These are phyloP conservation scores for Rhizopus sp. DNA, from an alignment of 371 early-diverging fungal genomes.

Conservation along the genomic window DNA sequence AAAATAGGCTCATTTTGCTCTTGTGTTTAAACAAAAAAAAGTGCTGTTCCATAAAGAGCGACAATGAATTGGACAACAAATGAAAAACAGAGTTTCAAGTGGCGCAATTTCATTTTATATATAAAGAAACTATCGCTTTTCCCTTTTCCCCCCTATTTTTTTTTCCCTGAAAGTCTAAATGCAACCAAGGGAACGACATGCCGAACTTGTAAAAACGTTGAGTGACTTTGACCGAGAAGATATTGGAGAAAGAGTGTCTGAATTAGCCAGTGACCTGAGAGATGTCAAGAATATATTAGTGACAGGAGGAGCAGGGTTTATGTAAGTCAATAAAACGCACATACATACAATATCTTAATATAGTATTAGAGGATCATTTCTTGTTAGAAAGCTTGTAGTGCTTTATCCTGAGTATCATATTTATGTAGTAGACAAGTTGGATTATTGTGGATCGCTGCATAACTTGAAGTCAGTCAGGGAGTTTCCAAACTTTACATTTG, in stretches of 20 bases:
- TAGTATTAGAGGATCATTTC: conserved; percentile 53
- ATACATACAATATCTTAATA: not conserved
- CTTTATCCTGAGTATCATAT: conserved; percentile 75
- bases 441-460: conserved; percentile 77
- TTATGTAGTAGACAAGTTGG: conserved; percentile 78
- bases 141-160: not conserved
- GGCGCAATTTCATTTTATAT: too few relatives aligned
- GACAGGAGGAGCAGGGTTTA: conserved; percentile 92
- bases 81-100: too few relatives aligned
- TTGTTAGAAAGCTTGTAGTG: conserved; percentile 64
- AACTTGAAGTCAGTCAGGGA: conserved; percentile 59
- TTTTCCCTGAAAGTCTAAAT: not conserved
- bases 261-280: conserved; percentile 31
- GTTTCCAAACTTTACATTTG: conserved; percentile 67
- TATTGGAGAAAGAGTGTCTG: conserved; percentile 44
- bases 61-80: too few relatives aligned
- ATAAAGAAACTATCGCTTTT: not conserved
- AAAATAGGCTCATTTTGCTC: too few relatives aligned
- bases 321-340: conserved; percentile 43
- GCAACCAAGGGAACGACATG: conserved; percentile 27
- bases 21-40: too few relatives aligned
- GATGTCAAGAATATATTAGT: conserved; percentile 64
- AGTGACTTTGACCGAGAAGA: conserved; percentile 45
- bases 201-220: conserved; percentile 28
- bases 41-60: too few relatives aligned